These are phyloP conservation scores for Stagonosporopsis cucurbitacearum DNA, from an alignment of 2,329 filamentous ascomycete genomes.

Conservation along the genomic window DNA sequence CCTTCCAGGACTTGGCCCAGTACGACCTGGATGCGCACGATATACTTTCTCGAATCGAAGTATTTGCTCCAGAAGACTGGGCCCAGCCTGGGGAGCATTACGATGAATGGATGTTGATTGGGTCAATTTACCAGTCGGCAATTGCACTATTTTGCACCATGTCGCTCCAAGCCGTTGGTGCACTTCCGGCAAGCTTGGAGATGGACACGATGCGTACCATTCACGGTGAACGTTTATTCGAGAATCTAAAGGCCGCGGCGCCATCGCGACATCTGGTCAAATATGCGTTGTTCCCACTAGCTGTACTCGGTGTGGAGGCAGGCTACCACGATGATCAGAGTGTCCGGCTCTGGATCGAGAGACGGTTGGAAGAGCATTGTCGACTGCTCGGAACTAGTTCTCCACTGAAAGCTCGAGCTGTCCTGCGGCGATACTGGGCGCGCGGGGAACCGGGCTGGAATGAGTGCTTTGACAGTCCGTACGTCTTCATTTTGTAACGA, in stretches of 20 bases:
- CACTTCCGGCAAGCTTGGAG: slow-evolving; percentile 26
- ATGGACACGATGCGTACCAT: slow-evolving; percentile 24
- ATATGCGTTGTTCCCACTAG: slow-evolving; percentile 35
- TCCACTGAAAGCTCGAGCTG: slow-evolving; percentile 30
- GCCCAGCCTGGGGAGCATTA: slow-evolving; percentile 31
- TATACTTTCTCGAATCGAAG: slow-evolving; percentile 28
- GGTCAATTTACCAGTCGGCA: slow-evolving; percentile 33
- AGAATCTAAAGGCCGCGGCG: slow-evolving; percentile 16
- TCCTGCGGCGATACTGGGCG: slow-evolving; percentile 36
- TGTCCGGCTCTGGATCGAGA: slow-evolving; percentile 30
- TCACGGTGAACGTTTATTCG: slow-evolving; percentile 23
- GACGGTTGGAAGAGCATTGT: slow-evolving; percentile 24
- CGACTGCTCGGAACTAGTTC: slow-evolving; percentile 27
- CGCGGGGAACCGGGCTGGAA: slow-evolving; percentile 34
- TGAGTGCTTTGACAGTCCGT: slow-evolving; percentile 37
- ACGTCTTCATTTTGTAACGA: slow-evolving; percentile 32
- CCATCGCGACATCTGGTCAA: slow-evolving; percentile 15
- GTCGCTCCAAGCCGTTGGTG: slow-evolving; percentile 31
- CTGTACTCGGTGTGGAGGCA: slow-evolving; percentile 38
- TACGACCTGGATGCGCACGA: slow-evolving; percentile 25
- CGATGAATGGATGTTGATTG: slow-evolving; percentile 34
- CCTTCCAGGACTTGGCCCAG: slow-evolving; percentile 8
- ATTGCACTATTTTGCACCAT: slow-evolving; percentile 38
- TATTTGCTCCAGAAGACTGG: slow-evolving; percentile 36
- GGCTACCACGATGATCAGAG: slow-evolving; percentile 22